phyloP scores from a whole-genome alignment of 306 rosid genomes.

The Quercus mongolica region DNA sequence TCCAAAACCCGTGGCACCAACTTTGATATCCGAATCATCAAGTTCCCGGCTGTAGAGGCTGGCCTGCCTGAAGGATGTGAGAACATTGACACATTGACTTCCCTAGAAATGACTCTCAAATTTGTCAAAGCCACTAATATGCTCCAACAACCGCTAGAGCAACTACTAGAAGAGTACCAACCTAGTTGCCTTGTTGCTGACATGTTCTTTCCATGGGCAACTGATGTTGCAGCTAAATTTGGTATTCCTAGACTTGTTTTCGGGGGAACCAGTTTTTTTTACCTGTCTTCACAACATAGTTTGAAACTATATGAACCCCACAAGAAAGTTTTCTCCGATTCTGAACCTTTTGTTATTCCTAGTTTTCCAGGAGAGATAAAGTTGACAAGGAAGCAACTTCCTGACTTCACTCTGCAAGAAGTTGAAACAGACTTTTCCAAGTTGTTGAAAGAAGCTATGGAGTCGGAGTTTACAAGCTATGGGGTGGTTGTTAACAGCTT shows the following conservation, averaged over 20 bases:
- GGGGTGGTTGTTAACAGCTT: too few relatives aligned
- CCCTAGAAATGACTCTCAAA: neutral
- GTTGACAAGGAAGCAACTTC: too few relatives aligned
- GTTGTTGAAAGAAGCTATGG: too few relatives aligned
- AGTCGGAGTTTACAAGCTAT: too few relatives aligned
- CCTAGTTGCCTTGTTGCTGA: slow-evolving; percentile 28
- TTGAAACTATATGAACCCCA: too few relatives aligned
- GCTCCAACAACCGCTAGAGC: slow-evolving; percentile 24
- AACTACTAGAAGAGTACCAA: neutral
- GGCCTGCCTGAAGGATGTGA: slow-evolving; percentile 38
- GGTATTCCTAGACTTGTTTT: too few relatives aligned
- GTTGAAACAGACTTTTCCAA: accelerated
- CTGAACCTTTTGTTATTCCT: too few relatives aligned
- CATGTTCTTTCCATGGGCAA: slow-evolving; percentile 27
- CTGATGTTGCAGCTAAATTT: slow-evolving; percentile 15
- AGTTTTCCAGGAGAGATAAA: too few relatives aligned
- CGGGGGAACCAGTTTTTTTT: too few relatives aligned
- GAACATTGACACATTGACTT: neutral
- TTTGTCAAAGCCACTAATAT: slow-evolving; percentile 3
- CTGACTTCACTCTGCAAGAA: accelerated
- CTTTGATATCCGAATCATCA: slow-evolving; percentile 18
- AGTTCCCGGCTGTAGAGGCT: neutral
- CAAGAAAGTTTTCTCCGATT: too few relatives aligned
- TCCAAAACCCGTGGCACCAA: neutral
- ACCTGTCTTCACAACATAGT: too few relatives aligned